Evolutionary conservation across 345 rosid species (phyloP).

Genomic region (Camelina neglecta): DNA sequence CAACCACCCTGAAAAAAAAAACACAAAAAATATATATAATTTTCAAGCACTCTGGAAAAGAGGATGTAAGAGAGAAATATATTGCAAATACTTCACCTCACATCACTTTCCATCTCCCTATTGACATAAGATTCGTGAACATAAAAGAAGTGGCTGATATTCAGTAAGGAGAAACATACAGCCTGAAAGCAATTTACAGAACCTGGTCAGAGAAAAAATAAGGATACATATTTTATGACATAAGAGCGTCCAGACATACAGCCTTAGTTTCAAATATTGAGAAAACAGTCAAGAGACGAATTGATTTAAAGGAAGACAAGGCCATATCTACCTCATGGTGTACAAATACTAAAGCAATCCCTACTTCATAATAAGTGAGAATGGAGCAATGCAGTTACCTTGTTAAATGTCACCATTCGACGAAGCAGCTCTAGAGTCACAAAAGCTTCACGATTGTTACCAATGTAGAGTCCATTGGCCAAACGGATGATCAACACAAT

Average conservation of each 20-base stretch:
- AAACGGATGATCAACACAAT: conserved; percentile 75
- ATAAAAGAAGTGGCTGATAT: conserved; percentile 58
- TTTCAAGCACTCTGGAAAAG: conserved; percentile 23
- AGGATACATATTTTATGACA: conserved; percentile 14
- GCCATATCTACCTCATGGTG: conserved; percentile 10
- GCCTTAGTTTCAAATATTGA: conserved; percentile 23
- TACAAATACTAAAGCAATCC: conserved; percentile 18
- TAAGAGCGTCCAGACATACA: conserved; percentile 26
- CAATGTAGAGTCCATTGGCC: conserved; percentile 65
- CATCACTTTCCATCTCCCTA: conserved; percentile 57
- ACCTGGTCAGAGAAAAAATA: conserved; percentile 32
- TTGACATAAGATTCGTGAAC: conserved; percentile 49
- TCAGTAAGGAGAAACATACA: conserved; percentile 71
- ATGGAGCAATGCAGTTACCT: conserved; percentile 54
- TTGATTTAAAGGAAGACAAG: conserved; percentile 13
- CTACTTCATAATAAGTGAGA: conserved; percentile 15
- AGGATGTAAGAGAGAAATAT: conserved; percentile 6
- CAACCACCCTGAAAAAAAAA: conserved; percentile 71
- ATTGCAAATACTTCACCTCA: conserved; percentile 57
- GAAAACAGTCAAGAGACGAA: conserved; percentile 16
- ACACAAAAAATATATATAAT: conserved; percentile 17
- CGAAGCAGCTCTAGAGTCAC: conserved; percentile 71
- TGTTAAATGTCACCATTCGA: conserved; percentile 78
- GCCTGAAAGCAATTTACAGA: conserved; percentile 53
- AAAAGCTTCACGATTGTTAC: conserved; percentile 61